Evolutionary conservation across 2,329 filamentous ascomycete species (phyloP), one percentile per base, ranked within the genome.

Genomic region (Hypoxylon sp.): DNA sequence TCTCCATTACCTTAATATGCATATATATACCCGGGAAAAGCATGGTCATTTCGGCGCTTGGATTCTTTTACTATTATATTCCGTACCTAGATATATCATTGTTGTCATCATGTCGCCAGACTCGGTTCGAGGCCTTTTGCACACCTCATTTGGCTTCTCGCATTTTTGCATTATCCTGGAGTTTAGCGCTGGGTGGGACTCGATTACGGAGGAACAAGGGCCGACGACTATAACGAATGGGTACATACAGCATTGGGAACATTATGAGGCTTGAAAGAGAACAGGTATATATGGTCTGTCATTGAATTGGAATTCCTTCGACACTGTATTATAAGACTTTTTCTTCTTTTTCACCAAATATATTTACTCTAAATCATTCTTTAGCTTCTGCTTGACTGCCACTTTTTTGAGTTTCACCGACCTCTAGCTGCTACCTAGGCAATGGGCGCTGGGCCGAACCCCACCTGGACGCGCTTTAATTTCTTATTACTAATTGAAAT

Each of bases 1-100:
- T 74, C 75, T 45, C 75, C 76, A 9, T 73, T 78, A 37, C 76
- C 76, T 43, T 78, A 55, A 75, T 37, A 71, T 61, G 65, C 65
- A 55, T 72, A 67, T 66, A 56, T 72, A 69, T 47, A 67, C 41
- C 53, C 37, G 56, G 32, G 37, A 8, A 43, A 37, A 63, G 50
- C 51, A 54, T 56, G 51, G 41, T 30, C 34, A 61, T 52, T 56
- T 37, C 27, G 25, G 47, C 58, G 29, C 45, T 19, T 48, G 39
- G 48, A 32, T 64, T 55, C 51, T 59, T 37, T 47, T 21, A 48
- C 34, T 56, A 51, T 19, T 60, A 45, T 51, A 56, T 67, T 52
- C 9, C 55, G n/a, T n/a, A n/a, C 61, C 29, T 58, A 61, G 21
- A 65, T 60, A 70, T 19, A 59, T 32, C 45, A 48, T 50, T 29